These are phyloP conservation scores for Fusarium sp. DNA, from an alignment of 2,329 filamentous ascomycete genomes.

Conservation along the genomic window DNA sequence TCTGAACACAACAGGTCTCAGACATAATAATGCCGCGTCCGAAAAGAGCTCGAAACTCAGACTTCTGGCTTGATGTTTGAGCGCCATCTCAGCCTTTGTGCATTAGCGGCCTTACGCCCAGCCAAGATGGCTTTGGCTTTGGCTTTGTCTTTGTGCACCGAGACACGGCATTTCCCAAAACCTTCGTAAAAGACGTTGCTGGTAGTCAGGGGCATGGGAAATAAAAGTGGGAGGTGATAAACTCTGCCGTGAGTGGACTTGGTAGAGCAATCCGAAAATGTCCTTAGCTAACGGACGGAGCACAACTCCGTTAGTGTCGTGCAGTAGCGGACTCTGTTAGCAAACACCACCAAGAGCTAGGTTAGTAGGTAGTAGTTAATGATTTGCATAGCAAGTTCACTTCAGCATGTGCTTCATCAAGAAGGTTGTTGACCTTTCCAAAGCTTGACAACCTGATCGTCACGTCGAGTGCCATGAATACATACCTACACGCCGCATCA, in stretches of 20 bases:
- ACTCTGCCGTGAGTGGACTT: not conserved
- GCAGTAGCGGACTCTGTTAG: conserved; percentile 4
- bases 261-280: not conserved
- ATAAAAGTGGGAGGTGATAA: not conserved
- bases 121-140: not conserved
- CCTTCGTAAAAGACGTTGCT: not conserved
- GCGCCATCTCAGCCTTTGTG: not conserved
- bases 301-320: not conserved
- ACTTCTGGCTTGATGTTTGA: not conserved
- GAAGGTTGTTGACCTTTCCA: not conserved
- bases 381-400: not conserved
- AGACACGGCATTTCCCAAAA: not conserved
- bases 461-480: not conserved
- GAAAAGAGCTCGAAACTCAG: not conserved
- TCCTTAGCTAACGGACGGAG: not conserved
- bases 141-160: not conserved
- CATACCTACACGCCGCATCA: not conserved
- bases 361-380: not conserved
- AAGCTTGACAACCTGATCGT: not conserved
- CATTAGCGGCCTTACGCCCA: not conserved
- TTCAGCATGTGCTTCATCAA: not conserved
- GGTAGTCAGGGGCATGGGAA: conserved; percentile 14
- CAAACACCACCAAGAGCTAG: not conserved
- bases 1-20: not conserved
- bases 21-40: not conserved